Evolutionary conservation across 345 rosid species (phyloP).

Genomic region (Geranium rotundifolium): DNA sequence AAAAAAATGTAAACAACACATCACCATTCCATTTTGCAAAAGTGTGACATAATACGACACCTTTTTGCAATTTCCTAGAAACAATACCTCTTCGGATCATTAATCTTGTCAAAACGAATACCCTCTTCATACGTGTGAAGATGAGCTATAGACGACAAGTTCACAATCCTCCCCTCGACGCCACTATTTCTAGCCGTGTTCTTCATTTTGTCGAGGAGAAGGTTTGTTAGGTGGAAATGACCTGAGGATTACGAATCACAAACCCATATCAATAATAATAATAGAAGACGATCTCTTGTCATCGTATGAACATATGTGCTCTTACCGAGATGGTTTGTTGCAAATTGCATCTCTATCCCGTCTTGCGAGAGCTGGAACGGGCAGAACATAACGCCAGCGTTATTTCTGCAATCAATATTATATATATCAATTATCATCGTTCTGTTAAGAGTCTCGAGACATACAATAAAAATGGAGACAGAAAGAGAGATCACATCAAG

Average conservation of each 20-base stretch:
- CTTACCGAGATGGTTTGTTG: constrained; percentile 68
- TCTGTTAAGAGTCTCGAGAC: not conserved
- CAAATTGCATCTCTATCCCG: constrained; percentile 66
- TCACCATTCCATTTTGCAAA: not conserved
- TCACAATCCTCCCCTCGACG: constrained; percentile 72
- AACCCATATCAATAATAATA: too few relatives aligned
- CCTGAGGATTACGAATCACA: constrained; percentile 29
- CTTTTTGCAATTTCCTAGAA: too few relatives aligned
- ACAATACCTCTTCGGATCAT: constrained; percentile 29
- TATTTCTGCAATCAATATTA: constrained; percentile 58
- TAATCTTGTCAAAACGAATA: constrained; percentile 49
- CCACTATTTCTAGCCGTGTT: constrained; percentile 41
- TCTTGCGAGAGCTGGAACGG: constrained; percentile 67
- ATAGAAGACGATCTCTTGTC: too few relatives aligned
- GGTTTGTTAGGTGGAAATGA: constrained; percentile 75
- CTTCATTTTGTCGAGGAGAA: constrained; percentile 80
- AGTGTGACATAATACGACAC: too few relatives aligned
- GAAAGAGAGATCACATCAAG: constrained; percentile 39
- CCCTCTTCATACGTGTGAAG: constrained; percentile 46
- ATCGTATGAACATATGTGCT: too few relatives aligned
- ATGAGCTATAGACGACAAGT: constrained; percentile 82
- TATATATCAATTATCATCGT: too few relatives aligned
- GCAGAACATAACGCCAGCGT: constrained; percentile 83
- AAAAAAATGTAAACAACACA: too few relatives aligned
- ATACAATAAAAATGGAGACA: too few relatives aligned